Evolutionary conservation across 768 basidiomycete species (phyloP).

Genomic region (Naganishia onofrii): DNA sequence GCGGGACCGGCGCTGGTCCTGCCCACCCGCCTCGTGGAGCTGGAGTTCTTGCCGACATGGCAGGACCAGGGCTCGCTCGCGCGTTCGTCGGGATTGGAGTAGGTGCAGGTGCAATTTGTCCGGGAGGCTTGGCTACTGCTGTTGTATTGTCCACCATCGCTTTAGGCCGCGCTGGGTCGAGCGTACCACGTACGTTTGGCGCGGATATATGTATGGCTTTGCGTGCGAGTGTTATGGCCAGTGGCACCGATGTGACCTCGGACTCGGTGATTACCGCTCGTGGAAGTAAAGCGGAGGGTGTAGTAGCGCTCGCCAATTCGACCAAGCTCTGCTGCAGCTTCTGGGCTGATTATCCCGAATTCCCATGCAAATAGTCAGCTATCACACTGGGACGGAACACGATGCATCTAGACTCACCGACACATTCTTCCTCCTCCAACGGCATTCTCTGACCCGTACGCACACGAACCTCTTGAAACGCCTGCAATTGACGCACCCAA

Average conservation of each 20-base stretch:
- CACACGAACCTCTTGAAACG: conserved; percentile 44
- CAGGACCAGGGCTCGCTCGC: background rate
- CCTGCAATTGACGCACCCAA: conserved; percentile 40
- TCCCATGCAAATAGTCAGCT: conserved; percentile 22
- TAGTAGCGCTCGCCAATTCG: conserved; percentile 30
- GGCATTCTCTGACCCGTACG: conserved; percentile 30
- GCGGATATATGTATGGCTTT: conserved; percentile 37
- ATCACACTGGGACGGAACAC: no score
- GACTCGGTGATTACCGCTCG: background rate
- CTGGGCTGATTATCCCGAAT: conserved; percentile 27
- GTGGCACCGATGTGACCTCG: conserved; percentile 16
- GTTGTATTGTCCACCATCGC: conserved; percentile 43
- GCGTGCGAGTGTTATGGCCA: conserved; percentile 38
- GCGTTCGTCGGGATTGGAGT: background rate
- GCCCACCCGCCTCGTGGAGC: background rate
- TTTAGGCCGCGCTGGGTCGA: conserved; percentile 46
- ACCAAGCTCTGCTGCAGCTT: conserved; percentile 38
- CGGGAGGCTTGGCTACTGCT: background rate
- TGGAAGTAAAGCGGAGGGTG: conserved; percentile 35
- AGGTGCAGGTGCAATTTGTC: background rate
- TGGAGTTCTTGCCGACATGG: background rate
- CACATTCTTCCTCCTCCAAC: conserved; percentile 36
- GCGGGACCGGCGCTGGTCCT: background rate
- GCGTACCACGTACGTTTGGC: conserved; percentile 42
- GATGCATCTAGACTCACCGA: conserved; percentile 40